Evolutionary conservation across 331 rosid species (phyloP), one percentile per base, ranked within the genome.

Genomic region (Malus hybrid): DNA sequence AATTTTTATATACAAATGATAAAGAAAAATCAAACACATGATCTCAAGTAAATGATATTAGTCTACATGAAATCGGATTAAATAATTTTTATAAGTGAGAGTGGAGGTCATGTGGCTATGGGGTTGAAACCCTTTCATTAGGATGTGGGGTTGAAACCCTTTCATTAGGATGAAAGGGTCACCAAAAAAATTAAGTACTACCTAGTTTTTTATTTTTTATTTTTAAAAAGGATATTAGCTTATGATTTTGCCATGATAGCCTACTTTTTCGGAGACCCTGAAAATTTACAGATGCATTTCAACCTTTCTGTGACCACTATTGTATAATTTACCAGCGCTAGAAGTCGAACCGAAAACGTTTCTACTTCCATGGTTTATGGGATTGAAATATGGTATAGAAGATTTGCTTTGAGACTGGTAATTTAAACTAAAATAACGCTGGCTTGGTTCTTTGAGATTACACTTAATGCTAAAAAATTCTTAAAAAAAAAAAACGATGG

Each of bases 231-330:
- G 10, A 36, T 36, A 36, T 36, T 36, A 36, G 44, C 11, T 36
- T 1, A 9, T 36, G 3, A 9, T 36, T 36, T 36, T 8, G 3
- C 11, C 44, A 36, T 0, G 44, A 0, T 0, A 36, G 11, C 1
- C 1, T 36, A 8, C 11, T 2, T 36, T 36, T 36, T 36, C 0
- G 3, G 4, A 36, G 3, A 36, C 0, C 11, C 3, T 8, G 0
- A 36, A 36, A 9, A 36, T 9, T 36, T 11, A 36, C 1, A 36
- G 3, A 36, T 8, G 44, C 44, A 36, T 36, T 36, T 36, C 0
- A 36, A 36, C 4, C 0, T 36, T 52, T 70, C 1, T 2, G 20
- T 50, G 31, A 5, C 11, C 44, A 36, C 44, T 36, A 36, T 36
- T 36, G 11, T 36, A 9, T 36, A 0, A 36, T 36, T 36, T 36